A percentile compares a stretch with the other conserved stretches of the same genome.
phyloP scores from a whole-genome alignment of 2,329 filamentous ascomycete genomes.

The Macroventuria anomochaeta region DNA sequence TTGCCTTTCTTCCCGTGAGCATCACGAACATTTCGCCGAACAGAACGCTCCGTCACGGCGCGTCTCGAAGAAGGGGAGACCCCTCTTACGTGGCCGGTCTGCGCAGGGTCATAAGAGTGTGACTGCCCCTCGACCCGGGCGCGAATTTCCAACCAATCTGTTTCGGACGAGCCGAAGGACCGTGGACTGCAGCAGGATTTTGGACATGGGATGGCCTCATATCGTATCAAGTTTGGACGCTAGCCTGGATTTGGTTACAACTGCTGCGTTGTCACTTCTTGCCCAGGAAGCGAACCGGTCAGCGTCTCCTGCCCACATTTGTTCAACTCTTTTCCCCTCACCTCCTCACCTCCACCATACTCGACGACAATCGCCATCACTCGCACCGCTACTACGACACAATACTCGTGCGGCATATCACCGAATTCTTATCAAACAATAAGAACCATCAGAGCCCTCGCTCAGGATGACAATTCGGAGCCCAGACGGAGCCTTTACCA shows the following conservation, averaged over 20 bases:
- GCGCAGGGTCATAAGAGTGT: slow-evolving; percentile 45
- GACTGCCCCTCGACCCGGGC: slow-evolving; percentile 35
- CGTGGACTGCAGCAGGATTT: slow-evolving; percentile 28
- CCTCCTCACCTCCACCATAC: slow-evolving; percentile 28
- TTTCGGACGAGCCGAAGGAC: slow-evolving; percentile 37
- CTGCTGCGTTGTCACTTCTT: slow-evolving; percentile 47
- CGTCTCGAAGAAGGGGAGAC: slow-evolving; percentile 25
- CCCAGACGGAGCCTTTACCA: slow-evolving; percentile 50
- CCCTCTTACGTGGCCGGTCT: slow-evolving; percentile 30
- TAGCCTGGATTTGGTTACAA: slow-evolving; percentile 40
- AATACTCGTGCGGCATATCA: slow-evolving; percentile 12
- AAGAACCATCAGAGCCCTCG: slow-evolving; percentile 45
- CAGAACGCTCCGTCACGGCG: slow-evolving; percentile 25
- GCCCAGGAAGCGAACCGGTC: slow-evolving; percentile 40
- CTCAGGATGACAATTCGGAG: slow-evolving; percentile 54
- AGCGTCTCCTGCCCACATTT: slow-evolving; percentile 41
- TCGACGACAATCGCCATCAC: slow-evolving; percentile 25
- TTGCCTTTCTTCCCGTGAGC: slow-evolving; percentile 26
- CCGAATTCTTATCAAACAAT: slow-evolving; percentile 10
- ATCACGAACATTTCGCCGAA: slow-evolving; percentile 36
- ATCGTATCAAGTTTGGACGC: slow-evolving; percentile 19
- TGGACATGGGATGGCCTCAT: slow-evolving; percentile 27
- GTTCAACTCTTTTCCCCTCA: slow-evolving; percentile 37
- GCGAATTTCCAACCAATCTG: slow-evolving; percentile 42
- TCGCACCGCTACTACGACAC: slow-evolving; percentile 16